These are phyloP conservation scores for Aspergillus ustus DNA, from an alignment of 2,329 filamentous ascomycete species.

Conservation along the genomic window DNA sequence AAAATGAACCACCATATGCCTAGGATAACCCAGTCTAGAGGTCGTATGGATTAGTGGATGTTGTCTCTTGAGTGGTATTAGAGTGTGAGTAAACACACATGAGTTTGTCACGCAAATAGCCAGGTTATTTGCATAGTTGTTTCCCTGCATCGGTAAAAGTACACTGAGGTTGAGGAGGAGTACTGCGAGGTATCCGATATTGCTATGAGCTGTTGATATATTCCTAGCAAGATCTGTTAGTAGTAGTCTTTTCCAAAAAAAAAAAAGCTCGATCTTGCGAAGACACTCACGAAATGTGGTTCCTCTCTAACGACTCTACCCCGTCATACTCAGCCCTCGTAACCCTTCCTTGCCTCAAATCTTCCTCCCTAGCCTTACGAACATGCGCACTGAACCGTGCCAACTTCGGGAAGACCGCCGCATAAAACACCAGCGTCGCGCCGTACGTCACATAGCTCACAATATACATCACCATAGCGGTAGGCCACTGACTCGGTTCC, in stretches of 20 bases:
- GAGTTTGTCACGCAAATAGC: constrained; percentile 48
- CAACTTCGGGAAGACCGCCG: constrained; percentile 46
- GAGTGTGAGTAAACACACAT: constrained; percentile 32
- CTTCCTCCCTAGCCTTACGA: constrained; percentile 47
- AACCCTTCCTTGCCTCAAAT: constrained; percentile 46
- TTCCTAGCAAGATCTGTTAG: constrained; percentile 32
- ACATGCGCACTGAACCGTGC: constrained; percentile 49
- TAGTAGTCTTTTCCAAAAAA: not conserved
- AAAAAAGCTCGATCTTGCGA: not conserved
- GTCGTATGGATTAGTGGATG: not conserved
- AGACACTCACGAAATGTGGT: constrained; percentile 42
- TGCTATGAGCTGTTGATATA: constrained; percentile 49
- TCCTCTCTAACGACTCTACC: constrained; percentile 48
- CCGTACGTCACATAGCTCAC: constrained; percentile 47
- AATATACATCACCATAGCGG: constrained; percentile 48
- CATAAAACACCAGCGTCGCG: constrained; percentile 49
- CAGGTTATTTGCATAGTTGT: constrained; percentile 45
- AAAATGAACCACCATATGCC: constrained; percentile 52
- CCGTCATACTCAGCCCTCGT: constrained; percentile 44
- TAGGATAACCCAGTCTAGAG: constrained; percentile 46
- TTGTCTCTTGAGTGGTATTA: not conserved
- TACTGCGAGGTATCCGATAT: constrained; percentile 48
- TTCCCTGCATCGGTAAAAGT: constrained; percentile 42
- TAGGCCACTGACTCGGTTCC: constrained; percentile 44
- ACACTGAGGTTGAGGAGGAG: constrained; percentile 47